Conservation (phyloP, 805 yeast species). For the Candida mattraensis region DNA sequence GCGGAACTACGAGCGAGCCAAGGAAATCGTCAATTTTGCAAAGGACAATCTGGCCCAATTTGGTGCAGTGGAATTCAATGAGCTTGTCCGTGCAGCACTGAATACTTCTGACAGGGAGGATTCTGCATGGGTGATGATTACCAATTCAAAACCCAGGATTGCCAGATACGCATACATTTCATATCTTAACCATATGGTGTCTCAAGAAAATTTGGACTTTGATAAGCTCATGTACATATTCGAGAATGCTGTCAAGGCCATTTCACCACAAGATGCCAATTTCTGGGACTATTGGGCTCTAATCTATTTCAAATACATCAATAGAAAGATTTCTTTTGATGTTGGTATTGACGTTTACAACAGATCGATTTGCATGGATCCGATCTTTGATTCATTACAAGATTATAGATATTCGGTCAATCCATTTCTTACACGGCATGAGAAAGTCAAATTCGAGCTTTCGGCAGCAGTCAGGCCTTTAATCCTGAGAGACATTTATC, state of each 20-base stretch:
- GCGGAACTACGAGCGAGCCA: conserved; percentile 29
- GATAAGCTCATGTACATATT: conserved; percentile 26
- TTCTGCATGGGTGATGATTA: conserved; percentile 32
- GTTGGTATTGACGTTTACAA: conserved; percentile 26
- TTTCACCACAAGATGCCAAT: conserved; percentile 17
- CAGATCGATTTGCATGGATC: conserved; percentile 7
- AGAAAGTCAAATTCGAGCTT: conserved; percentile 24
- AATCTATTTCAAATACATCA: conserved; percentile 33
- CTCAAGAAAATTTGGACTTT: conserved; percentile 23
- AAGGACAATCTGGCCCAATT: conserved; percentile 26
- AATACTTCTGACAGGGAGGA: conserved; percentile 13
- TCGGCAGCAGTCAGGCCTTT: conserved; percentile 17
- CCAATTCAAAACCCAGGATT: conserved; percentile 15
- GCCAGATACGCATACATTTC: conserved; percentile 30
- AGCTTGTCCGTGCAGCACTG: conserved; percentile 30
- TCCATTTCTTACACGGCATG: conserved; percentile 30
- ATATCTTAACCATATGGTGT: conserved; percentile 31
- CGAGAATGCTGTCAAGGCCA: conserved; percentile 11
- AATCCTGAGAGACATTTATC: conserved; percentile 30
- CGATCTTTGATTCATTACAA: conserved; percentile 15
- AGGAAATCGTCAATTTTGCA: conserved; percentile 30
- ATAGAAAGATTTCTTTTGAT: conserved; percentile 24
- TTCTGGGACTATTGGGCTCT: conserved; percentile 34
- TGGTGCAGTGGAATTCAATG: conserved; percentile 32
- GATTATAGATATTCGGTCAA: conserved; percentile 21